Conservation (phyloP, 2,329 filamentous ascomycete genomes). For the Cadophora malorum region DNA sequence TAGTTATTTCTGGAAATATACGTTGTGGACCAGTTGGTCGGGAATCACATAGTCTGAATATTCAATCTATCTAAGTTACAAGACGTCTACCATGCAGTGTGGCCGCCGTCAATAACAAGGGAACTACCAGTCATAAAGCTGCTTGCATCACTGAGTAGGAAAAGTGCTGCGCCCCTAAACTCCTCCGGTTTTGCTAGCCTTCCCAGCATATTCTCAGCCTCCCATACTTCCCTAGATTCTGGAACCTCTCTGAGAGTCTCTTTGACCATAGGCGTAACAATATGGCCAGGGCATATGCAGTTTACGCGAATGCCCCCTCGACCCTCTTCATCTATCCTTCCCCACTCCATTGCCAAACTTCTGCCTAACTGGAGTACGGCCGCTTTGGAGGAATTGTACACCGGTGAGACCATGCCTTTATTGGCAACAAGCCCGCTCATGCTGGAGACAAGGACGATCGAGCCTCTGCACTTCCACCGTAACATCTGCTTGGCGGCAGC, state of each 20-base stretch:
- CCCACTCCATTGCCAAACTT: constrained; percentile 7
- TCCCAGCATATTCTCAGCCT: constrained; percentile 9
- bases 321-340: constrained; percentile 8
- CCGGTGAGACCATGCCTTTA: constrained; percentile 10
- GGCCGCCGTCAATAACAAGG: constrained; percentile 3
- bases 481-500: constrained; percentile 9
- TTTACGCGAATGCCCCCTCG: constrained; percentile 3
- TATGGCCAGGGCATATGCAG: constrained; percentile 3
- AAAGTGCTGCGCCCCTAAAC: constrained; percentile 3
- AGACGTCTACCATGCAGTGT: constrained; percentile 5
- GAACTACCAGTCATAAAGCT: constrained; percentile 5
- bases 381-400: constrained; percentile 10
- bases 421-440: constrained; percentile 5
- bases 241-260: constrained; percentile 6
- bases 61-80: background rate
- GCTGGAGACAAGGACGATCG: constrained; percentile 3
- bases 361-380: background rate
- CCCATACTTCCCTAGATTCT: background rate
- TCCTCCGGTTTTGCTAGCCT: constrained; percentile 8
- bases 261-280: constrained; percentile 6
- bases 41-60: background rate
- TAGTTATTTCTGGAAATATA: background rate
- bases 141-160: constrained; percentile 8
- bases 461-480: constrained; percentile 1
- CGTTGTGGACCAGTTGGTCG: constrained; percentile 1